Base-by-base conservation (phyloP, 208 protist genomes). In the Wallacemonas collosoma region DNA sequence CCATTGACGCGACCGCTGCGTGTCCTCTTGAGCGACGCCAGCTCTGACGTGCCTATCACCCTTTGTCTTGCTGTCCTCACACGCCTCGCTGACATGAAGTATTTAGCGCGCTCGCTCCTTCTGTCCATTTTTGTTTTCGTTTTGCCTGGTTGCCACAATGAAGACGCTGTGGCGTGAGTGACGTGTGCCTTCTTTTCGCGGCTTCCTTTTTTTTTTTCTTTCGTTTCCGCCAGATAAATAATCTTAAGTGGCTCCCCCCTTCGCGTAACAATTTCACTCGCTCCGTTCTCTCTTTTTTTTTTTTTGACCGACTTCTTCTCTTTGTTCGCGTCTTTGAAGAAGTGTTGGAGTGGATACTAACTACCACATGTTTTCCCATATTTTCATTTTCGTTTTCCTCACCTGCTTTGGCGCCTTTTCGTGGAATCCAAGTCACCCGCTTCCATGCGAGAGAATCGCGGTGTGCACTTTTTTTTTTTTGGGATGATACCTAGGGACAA, bases 181-280 rank as follows among this genome's bases (percentile, higher is more conserved):
- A 26, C 26, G 26, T 26, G 26, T 26, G 26, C 26, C 26, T 26
- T 26, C 26, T 26, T 26, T 26, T 26, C 5, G 15, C 45, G 45
- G 12, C 45, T 6, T 14, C 45, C 45, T 50, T 6, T 50, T 50
- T 50, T 11, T 65, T n/a, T 61, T 4, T 41, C 14, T 62, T 61
- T 53, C 66, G 64, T 17, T 41, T 62, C 8, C 44, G 15, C 15
- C 66, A 65, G 12, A 50, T 15, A 67, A 66, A 53, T 41, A 26
- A 64, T 63, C 45, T 26, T 74, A 17, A 47, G 26, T 50, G 45
- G 12, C 6, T 26, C 26, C 26, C 45, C 12, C 45, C 8, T 71
- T 64, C 65, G 66, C 64, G 60, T 75, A 73, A 80, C 38, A 17
- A 48, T 15, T n/a, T 48, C 63, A 17, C 11, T 68, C 35, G 36